Evolutionary conservation across 164 flowering plant genomes (phyloP).

Genomic region (Sedum album): DNA sequence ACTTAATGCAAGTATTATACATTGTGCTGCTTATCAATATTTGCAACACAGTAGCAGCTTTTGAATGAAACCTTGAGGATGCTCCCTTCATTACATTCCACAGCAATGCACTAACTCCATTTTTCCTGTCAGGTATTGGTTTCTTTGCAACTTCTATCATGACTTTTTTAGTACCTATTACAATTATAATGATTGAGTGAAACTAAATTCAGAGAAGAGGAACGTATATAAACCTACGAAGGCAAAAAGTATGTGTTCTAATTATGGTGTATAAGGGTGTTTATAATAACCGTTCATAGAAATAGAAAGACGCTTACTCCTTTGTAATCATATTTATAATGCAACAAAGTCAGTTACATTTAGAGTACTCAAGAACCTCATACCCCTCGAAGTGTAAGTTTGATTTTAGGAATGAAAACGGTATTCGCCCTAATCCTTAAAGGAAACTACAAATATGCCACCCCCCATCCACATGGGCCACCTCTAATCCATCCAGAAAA

Average conservation of each 20-base stretch:
- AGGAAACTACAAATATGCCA: no score
- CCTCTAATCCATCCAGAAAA: no score
- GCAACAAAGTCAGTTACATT: no score
- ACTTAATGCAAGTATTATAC: slow-evolving; percentile 31
- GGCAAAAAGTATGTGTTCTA: neutral
- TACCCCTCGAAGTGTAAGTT: no score
- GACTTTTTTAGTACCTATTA: slow-evolving; percentile 49
- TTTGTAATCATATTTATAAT: no score
- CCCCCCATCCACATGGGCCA: no score
- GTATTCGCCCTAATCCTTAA: no score
- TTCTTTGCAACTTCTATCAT: slow-evolving; percentile 55
- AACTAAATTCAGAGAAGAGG: neutral
- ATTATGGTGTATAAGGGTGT: neutral
- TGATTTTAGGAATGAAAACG: no score
- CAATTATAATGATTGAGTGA: neutral
- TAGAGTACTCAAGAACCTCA: no score
- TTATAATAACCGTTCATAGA: neutral
- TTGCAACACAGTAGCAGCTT: slow-evolving; percentile 40
- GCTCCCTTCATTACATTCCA: slow-evolving; percentile 59
- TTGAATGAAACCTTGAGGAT: slow-evolving; percentile 67
- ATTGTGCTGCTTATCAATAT: slow-evolving; percentile 31
- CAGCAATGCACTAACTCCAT: slow-evolving; percentile 58
- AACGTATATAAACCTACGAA: neutral
- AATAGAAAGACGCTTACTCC: no score
- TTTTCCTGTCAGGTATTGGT: slow-evolving; percentile 37